phyloP scores from a whole-genome alignment of 192 early-diverging fungal genomes.

The Coemansia sp. region DNA sequence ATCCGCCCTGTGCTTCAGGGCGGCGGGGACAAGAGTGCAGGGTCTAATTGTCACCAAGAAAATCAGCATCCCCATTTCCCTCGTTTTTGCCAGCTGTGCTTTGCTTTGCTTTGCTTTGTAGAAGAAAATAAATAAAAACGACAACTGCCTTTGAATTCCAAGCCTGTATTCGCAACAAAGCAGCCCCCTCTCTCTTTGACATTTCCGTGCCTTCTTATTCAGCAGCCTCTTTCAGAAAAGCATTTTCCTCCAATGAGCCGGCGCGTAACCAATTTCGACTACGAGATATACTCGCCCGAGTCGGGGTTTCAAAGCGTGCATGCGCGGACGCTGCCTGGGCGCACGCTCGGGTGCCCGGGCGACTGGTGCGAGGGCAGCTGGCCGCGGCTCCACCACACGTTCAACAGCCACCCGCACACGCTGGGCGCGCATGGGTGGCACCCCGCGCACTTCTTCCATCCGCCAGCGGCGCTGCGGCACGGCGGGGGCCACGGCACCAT shows the following conservation, averaged over 20 bases:
- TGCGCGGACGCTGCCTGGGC: constrained; percentile 24
- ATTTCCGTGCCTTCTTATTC: too few relatives aligned
- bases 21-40: too few relatives aligned
- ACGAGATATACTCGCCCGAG: constrained; percentile 22
- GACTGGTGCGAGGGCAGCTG: constrained; percentile 10
- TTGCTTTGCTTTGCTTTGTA: not conserved
- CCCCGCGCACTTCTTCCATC: not conserved
- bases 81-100: not conserved
- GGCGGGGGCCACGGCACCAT: constrained; percentile 13
- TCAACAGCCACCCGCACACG: not conserved
- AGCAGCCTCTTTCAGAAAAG: not conserved
- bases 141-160: not conserved
- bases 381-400: constrained; percentile 1
- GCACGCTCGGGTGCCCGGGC: constrained; percentile 10
- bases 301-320: constrained; percentile 35
- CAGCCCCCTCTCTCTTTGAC: not conserved
- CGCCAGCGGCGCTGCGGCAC: not conserved
- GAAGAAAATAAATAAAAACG: not conserved
- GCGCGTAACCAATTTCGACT: constrained; percentile 38
- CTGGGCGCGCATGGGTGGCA: not conserved
- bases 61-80: not conserved
- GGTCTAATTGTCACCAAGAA: not conserved
- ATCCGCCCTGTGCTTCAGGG: too few relatives aligned
- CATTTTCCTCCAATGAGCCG: constrained; percentile 5
- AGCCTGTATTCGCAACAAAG: not conserved